Conservation (phyloP, 2,329 filamentous ascomycete species). For the Alternaria solani region DNA sequence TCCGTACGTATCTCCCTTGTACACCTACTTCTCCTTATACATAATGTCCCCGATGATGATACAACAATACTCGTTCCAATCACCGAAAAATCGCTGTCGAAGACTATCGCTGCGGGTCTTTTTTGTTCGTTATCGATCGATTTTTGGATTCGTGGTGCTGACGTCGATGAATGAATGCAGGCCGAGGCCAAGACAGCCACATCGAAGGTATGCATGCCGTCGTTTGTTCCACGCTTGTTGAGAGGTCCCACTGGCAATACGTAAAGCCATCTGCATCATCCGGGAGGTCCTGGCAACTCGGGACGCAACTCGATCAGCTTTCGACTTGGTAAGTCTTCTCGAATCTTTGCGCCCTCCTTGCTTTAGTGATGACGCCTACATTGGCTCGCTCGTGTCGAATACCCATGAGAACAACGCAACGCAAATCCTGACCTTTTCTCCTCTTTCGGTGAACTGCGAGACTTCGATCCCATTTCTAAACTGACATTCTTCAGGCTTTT, state of each 20-base stretch:
- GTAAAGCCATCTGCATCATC: neutral
- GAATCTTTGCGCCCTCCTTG: neutral
- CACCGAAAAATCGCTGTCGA: conserved; percentile 1
- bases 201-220: neutral
- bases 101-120: neutral
- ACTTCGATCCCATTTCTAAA: no score
- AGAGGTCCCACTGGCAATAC: neutral
- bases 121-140: neutral
- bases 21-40: neutral
- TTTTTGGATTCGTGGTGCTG: neutral
- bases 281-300: neutral
- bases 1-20: neutral
- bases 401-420: no score
- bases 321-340: neutral
- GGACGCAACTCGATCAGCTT: neutral
- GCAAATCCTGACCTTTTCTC: no score
- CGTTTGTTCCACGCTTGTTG: neutral
- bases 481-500: no score
- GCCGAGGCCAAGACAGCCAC: neutral
- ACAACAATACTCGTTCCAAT: conserved; percentile 2
- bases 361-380: neutral
- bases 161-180: neutral
- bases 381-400: no score
- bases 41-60: neutral
- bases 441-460: no score